phyloP scores from a whole-genome alignment of 805 yeast genomes.

The Candida boidinii region DNA sequence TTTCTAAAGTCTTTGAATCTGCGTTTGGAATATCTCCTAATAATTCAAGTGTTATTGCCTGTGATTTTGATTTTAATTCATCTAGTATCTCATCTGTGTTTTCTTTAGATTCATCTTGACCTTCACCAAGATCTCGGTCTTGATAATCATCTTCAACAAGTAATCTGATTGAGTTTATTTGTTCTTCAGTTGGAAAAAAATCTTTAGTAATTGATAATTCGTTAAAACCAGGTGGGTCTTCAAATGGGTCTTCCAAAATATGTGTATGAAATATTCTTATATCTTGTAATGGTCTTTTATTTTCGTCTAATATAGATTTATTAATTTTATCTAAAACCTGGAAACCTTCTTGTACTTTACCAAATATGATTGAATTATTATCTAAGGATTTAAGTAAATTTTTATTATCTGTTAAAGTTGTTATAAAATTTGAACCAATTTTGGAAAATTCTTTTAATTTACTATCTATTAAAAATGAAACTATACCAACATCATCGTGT shows the following conservation, averaged over 20 bases:
- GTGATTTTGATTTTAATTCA: slow-evolving; percentile 32
- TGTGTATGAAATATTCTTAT: slow-evolving; percentile 43
- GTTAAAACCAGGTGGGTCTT: slow-evolving; percentile 23
- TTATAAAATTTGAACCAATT: slow-evolving; percentile 28
- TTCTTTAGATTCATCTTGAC: slow-evolving; percentile 14
- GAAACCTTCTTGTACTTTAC: slow-evolving; percentile 43
- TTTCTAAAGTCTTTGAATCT: slow-evolving; percentile 51
- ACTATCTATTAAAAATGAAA: slow-evolving; percentile 12
- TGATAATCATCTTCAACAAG: slow-evolving; percentile 13
- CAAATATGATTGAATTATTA: slow-evolving; percentile 30
- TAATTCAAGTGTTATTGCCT: slow-evolving; percentile 54
- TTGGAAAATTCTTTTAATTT: too few species aligned
- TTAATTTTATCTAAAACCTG: slow-evolving; percentile 37
- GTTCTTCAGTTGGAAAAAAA: slow-evolving; percentile 28
- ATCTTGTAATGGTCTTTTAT: slow-evolving; percentile 35
- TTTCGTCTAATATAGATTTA: slow-evolving; percentile 27
- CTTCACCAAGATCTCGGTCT: slow-evolving; percentile 13
- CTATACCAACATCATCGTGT: slow-evolving; percentile 26
- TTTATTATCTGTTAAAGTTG: slow-evolving; percentile 26
- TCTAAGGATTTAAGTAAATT: slow-evolving; percentile 13
- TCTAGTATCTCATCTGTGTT: slow-evolving; percentile 3
- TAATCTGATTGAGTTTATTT: slow-evolving; percentile 23
- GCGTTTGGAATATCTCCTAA: slow-evolving; percentile 57
- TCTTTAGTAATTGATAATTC: slow-evolving; percentile 21
- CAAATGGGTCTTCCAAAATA: slow-evolving; percentile 47